Evolutionary conservation across 768 basidiomycete species (phyloP), one percentile per base, ranked within the genome.

Genomic region (Boletales sp.): DNA sequence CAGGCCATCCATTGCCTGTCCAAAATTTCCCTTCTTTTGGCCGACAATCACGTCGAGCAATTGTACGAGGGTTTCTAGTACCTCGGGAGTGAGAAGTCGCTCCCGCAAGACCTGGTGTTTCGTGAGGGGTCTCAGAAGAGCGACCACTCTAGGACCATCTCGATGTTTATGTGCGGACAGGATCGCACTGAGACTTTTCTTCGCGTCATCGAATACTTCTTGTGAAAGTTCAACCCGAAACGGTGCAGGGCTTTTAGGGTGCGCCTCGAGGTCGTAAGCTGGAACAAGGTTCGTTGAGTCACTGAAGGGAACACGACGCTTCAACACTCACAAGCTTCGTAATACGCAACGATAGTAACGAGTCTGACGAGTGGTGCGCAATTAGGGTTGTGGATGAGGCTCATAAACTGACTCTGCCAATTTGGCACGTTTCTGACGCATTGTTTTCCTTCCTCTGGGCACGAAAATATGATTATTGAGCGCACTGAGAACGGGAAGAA

Each of bases 1-100:
- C 39, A 63, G 31, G n/a, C 59, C 53, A 4, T 64, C 54, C 62
- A 63, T 63, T 17, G 49, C 62, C 31, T 54, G 59, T 24, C 44
- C 41, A 24, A 64, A 59, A 31, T 52, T 54, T 4, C 38, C 42
- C 12, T 17, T 48, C 0, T 30, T 30, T 24, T 43, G 36, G 2
- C 3, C 8, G 18, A 62, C 10, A 10, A 54, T 54, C 19, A 0
- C 10, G 40, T 64, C 63, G 5, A 63, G 46, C 15, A 62, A 36
- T 2, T 19, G 6, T 27, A 63, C 35, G 14, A 63, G 43, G 6
- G 11, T 51, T 1, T 54, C 27, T 32, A 62, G 29, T 7, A 62
- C 45, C 1, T 57, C 52, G 0, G 17, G 1, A 3, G 57, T 55
- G 30, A 63, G 59, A 36, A 63, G 51, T 24, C 13, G 39, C 21